A percentile compares a stretch with the other conserved stretches of the same genome.
phyloP scores from a whole-genome alignment of 768 basidiomycete species.

The Phanerochaete sordida region DNA sequence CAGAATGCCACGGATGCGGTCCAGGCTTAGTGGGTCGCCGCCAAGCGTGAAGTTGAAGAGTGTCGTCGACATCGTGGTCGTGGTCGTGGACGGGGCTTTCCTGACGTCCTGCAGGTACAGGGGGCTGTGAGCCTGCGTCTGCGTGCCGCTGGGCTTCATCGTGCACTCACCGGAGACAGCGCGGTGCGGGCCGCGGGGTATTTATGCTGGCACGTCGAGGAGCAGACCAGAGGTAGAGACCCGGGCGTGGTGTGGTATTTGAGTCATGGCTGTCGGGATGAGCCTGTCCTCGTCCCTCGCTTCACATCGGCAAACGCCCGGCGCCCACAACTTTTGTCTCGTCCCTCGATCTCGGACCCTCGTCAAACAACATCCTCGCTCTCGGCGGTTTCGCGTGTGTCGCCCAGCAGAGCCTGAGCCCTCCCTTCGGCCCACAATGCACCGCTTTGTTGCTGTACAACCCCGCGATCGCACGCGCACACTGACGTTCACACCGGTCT shows the following conservation, averaged over 20 bases:
- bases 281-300: background rate
- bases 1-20: slow-evolving; percentile 83
- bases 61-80: slow-evolving; percentile 25
- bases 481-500: too few relatives aligned
- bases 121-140: background rate
- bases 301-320: background rate
- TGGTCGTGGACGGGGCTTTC: background rate
- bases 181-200: background rate
- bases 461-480: too few relatives aligned
- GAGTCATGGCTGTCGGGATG: background rate
- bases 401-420: background rate
- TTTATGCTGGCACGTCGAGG: background rate
- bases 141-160: background rate
- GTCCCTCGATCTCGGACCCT: background rate
- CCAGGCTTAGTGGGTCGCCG: slow-evolving; percentile 79
- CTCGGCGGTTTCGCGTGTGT: background rate
- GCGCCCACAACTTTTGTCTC: background rate
- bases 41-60: slow-evolving; percentile 63
- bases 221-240: background rate
- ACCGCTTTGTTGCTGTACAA: too few relatives aligned
- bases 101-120: background rate
- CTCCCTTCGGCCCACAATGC: background rate
- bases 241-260: background rate
- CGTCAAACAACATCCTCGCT: background rate
- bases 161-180: background rate